These are phyloP conservation scores for Ballota nigra DNA, from an alignment of 257 asterid species.

Conservation along the genomic window DNA sequence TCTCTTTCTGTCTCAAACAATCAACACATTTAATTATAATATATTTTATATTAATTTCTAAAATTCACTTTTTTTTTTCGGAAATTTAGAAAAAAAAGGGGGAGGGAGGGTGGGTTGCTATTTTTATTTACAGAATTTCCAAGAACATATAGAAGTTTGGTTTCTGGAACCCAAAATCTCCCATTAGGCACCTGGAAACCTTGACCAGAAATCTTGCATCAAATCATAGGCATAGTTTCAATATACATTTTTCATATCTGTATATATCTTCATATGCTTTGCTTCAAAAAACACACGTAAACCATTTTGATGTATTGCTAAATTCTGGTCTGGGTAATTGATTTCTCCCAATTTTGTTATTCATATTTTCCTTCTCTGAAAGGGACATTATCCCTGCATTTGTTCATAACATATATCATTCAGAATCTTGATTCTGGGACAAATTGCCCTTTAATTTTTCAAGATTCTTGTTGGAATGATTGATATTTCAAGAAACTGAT, in stretches of 20 bases:
- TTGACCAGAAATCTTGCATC: constrained; percentile 71
- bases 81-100: background rate
- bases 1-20: constrained; percentile 27
- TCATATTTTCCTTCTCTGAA: background rate
- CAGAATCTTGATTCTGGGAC: constrained; percentile 14
- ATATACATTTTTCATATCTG: constrained; percentile 29
- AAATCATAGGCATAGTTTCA: constrained; percentile 38
- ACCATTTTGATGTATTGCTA: constrained; percentile 33
- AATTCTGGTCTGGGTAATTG: constrained; percentile 66
- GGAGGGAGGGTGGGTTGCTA: background rate
- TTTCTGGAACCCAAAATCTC: constrained; percentile 53
- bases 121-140: constrained; percentile 24
- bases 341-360: background rate
- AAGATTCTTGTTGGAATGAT: constrained; percentile 3
- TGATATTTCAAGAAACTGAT: constrained; percentile 11
- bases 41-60: background rate
- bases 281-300: background rate
- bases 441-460: constrained; percentile 6
- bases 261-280: constrained; percentile 42
- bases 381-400: constrained; percentile 21
- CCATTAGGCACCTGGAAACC: constrained; percentile 53
- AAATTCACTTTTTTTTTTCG: background rate
- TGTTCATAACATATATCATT: background rate
- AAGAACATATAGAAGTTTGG: constrained; percentile 16
- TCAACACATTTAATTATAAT: constrained; percentile 20